phyloP scores from a whole-genome alignment of 768 basidiomycete species.

The Auricularia cornea region DNA sequence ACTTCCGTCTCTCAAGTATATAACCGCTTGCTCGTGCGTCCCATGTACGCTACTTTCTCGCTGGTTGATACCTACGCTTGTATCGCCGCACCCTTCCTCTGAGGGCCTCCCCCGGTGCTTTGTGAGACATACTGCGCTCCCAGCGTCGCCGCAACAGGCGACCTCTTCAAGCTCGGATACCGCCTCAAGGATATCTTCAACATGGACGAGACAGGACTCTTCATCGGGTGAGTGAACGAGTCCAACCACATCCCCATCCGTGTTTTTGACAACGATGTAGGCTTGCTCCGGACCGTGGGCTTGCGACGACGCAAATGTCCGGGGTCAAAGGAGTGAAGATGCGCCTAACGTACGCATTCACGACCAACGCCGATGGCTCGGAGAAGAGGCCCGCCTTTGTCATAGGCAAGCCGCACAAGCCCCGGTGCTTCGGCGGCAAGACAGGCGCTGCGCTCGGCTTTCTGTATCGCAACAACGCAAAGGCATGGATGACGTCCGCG shows the following conservation, averaged over 20 bases:
- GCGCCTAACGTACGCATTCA: background rate
- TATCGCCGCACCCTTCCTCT: too few relatives aligned
- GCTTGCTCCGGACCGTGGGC: background rate
- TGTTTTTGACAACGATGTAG: too few relatives aligned
- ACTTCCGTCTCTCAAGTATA: too few relatives aligned
- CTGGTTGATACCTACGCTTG: too few relatives aligned
- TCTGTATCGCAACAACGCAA: conserved; percentile 28
- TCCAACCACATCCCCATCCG: too few relatives aligned
- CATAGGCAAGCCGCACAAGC: conserved; percentile 26
- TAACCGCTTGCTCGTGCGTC: too few relatives aligned
- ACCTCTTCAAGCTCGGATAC: background rate
- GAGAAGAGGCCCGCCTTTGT: conserved; percentile 22
- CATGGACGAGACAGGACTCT: conserved; percentile 3
- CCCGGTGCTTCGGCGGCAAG: conserved; percentile 23
- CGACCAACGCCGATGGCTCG: conserved; percentile 16
- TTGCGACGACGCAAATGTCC: background rate
- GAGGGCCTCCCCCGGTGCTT: too few relatives aligned
- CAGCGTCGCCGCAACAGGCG: too few relatives aligned
- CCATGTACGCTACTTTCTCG: too few relatives aligned
- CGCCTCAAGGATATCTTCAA: background rate
- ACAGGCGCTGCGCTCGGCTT: background rate
- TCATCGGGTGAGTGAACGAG: too few relatives aligned
- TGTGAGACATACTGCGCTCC: too few relatives aligned
- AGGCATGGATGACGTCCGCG: conserved; percentile 30
- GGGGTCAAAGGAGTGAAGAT: background rate